Percentiles rank a stretch among this genome's conserved stretches.
Evolutionary conservation across 2,329 filamentous ascomycete species (phyloP).

Genomic region (Aspergillus versicolor): DNA sequence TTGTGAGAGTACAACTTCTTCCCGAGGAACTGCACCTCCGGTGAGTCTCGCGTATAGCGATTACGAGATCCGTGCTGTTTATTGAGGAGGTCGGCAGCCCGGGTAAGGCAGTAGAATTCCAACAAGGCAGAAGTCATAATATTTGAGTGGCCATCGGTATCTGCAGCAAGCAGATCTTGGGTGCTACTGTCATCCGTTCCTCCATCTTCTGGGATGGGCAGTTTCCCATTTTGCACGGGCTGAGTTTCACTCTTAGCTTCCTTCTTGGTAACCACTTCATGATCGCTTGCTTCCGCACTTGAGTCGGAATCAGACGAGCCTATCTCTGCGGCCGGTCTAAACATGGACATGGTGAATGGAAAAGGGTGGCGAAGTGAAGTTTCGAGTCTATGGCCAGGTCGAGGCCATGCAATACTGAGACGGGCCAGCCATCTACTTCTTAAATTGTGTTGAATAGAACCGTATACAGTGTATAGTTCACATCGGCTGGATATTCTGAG

Average conservation of each 20-base stretch:
- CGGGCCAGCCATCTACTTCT: constrained; percentile 6
- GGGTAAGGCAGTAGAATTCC: constrained; percentile 45
- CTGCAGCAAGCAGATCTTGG: constrained; percentile 29
- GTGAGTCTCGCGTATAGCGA: constrained; percentile 41
- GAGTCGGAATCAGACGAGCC: constrained; percentile 38
- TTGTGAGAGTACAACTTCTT: constrained; percentile 43
- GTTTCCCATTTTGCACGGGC: not conserved
- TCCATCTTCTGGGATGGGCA: constrained; percentile 1
- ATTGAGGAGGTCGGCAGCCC: constrained; percentile 47
- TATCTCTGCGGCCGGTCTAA: constrained; percentile 38
- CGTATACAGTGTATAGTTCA: not conserved
- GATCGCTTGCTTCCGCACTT: constrained; percentile 26
- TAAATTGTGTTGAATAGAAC: not conserved
- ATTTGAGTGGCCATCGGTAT: constrained; percentile 38
- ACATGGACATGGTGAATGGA: constrained; percentile 38
- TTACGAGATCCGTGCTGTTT: constrained; percentile 33
- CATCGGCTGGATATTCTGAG: not conserved
- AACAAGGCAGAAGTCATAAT: constrained; percentile 46
- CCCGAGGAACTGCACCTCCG: constrained; percentile 44
- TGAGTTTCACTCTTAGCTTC: not conserved
- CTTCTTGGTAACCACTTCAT: constrained; percentile 12
- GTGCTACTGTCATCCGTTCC: constrained; percentile 9
- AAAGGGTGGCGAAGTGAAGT: not conserved
- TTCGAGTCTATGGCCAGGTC: not conserved
- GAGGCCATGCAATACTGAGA: constrained; percentile 1